Evolutionary conservation across 768 basidiomycete species (phyloP).

Genomic region (Leccinum olivaceopallidum): DNA sequence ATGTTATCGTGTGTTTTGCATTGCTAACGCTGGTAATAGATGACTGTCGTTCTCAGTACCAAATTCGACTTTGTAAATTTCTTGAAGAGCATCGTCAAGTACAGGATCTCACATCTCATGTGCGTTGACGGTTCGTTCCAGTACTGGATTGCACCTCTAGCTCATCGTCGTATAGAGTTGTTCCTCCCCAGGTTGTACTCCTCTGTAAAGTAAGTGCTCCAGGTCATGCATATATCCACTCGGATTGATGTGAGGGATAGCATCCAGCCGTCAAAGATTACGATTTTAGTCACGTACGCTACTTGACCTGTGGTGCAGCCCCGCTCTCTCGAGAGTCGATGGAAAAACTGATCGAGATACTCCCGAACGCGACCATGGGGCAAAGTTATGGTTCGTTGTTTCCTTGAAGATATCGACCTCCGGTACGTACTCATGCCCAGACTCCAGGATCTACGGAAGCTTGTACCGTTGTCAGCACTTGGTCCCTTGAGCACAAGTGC

Average conservation of each 20-base stretch:
- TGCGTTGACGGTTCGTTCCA: constrained; percentile 17
- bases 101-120: constrained; percentile 48
- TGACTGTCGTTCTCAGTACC: constrained; percentile 46
- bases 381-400: constrained; percentile 55
- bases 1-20: not conserved
- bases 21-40: constrained; percentile 36
- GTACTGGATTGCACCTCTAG: not conserved
- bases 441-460: constrained; percentile 63
- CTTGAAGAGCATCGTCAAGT: constrained; percentile 45
- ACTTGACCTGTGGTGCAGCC: constrained; percentile 51
- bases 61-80: constrained; percentile 47
- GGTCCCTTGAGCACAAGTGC: constrained; percentile 46
- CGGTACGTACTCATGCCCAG: not conserved
- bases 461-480: constrained; percentile 49
- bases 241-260: constrained; percentile 18
- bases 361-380: constrained; percentile 55
- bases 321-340: constrained; percentile 56
- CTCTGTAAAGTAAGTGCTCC: constrained; percentile 46
- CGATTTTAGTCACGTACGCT: constrained; percentile 40
- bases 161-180: constrained; percentile 31
- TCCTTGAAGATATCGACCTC: not conserved
- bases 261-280: constrained; percentile 42
- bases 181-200: constrained; percentile 50
- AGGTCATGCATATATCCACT: not conserved
- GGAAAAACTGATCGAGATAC: constrained; percentile 41